These are phyloP conservation scores for Colletotrichum sp. DNA, from an alignment of 2,329 filamentous ascomycete species.

Conservation along the genomic window DNA sequence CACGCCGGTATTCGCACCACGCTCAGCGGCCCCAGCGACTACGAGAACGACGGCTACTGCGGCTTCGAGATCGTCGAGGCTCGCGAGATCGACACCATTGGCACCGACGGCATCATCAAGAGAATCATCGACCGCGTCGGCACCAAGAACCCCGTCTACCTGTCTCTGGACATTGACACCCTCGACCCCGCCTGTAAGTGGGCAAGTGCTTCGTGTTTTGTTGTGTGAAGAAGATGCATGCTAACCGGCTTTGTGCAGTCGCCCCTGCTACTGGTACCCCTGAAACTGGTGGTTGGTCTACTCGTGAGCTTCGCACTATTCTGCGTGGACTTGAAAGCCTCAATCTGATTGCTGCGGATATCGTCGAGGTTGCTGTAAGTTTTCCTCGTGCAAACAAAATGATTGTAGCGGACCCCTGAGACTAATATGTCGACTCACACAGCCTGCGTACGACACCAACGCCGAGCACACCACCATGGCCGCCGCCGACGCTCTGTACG, in stretches of 20 bases:
- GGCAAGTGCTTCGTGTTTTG: neutral
- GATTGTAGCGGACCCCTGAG: rapidly evolving
- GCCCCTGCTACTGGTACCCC: conserved; percentile 77
- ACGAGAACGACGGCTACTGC: conserved; percentile 85
- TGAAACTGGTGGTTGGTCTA: conserved; percentile 78
- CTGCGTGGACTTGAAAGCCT: conserved; percentile 70
- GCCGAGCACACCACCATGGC: conserved; percentile 77
- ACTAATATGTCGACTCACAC: neutral
- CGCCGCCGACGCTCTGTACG: conserved; percentile 72
- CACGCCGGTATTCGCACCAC: conserved; percentile 88
- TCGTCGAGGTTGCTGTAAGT: conserved; percentile 71
- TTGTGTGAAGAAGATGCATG: neutral
- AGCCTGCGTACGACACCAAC: conserved; percentile 73
- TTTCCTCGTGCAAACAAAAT: neutral
- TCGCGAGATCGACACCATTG: conserved; percentile 56
- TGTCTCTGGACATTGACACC: conserved; percentile 87
- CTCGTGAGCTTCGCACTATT: conserved; percentile 74
- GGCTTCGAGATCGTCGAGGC: conserved; percentile 85
- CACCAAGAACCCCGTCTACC: conserved; percentile 75
- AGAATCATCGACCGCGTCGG: conserved; percentile 78
- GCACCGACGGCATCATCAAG: conserved; percentile 74
- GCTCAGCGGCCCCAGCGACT: conserved; percentile 77
- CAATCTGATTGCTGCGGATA: conserved; percentile 72
- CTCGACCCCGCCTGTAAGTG: conserved; percentile 73
- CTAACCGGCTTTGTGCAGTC: conserved; percentile 41